A percentile compares a stretch with the other conserved stretches of the same genome.
These are phyloP conservation scores for Pythium sukuiense DNA, from an alignment of 352 stramenopile genomes.

Conservation along the genomic window DNA sequence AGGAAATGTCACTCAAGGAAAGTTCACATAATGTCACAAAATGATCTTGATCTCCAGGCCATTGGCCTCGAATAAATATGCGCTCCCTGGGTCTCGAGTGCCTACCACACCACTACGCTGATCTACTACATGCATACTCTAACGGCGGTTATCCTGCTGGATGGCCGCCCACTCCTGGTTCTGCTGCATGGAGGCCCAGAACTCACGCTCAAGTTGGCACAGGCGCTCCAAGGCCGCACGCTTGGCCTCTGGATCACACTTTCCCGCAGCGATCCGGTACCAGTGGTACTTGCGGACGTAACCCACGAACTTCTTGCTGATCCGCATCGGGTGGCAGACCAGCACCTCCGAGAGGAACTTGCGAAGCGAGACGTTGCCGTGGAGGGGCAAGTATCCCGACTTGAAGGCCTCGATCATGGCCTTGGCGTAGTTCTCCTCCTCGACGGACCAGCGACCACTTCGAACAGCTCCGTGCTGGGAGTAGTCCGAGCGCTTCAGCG, in stretches of 20 bases:
- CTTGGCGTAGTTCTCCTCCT: constrained; percentile 78
- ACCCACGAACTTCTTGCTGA: constrained; percentile 91
- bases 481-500: constrained; percentile 80
- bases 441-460: constrained; percentile 66
- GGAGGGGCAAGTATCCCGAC: constrained; percentile 59
- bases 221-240: constrained; percentile 42
- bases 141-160: constrained; percentile 31
- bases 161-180: constrained; percentile 48
- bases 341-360: constrained; percentile 88
- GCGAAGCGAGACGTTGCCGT: constrained; percentile 81
- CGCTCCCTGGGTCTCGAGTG: background rate
- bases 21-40: constrained; percentile 21
- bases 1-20: constrained; percentile 19
- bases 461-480: constrained; percentile 72
- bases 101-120: background rate
- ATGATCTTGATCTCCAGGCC: background rate
- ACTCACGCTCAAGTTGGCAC: constrained; percentile 51
- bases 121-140: constrained; percentile 7
- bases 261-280: constrained; percentile 72
- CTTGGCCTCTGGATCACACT: constrained; percentile 54
- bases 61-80: constrained; percentile 22
- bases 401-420: constrained; percentile 86
- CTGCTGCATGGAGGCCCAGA: constrained; percentile 65
- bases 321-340: constrained; percentile 88
- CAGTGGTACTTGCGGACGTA: constrained; percentile 88